Evolutionary conservation across 164 flowering plant genomes (phyloP), one percentile per base, ranked within the genome.

Genomic region (Kalanchoe fedtschenkoi): DNA sequence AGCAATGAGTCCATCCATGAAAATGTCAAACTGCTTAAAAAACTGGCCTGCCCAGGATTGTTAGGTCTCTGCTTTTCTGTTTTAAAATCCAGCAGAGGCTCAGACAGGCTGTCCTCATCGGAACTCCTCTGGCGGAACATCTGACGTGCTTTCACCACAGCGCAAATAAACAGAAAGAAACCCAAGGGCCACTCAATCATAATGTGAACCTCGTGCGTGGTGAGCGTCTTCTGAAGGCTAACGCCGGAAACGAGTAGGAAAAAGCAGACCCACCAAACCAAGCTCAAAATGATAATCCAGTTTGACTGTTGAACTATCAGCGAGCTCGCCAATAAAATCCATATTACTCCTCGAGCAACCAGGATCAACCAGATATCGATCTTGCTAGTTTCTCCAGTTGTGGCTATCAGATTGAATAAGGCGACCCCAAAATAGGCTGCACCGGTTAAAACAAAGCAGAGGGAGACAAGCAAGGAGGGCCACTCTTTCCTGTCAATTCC

Each of bases 1-100:
- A 91, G 81, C 65, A 91, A 76, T 46, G 89, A 79, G 60, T 78
- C 76, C 16, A 87, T 54, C 96, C 98, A 91, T 33, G 91, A 87
- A 74, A 91, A 91, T 30, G 77, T 72, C 69, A 89, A 42, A 29
- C 53, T 71, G 67, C 87, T 76, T 22, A 85, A 5, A 24, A 80
- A 73, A 61, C 75, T 62, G 6, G 80, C 72, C 13, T 68, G 66
- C 17, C 51, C 35, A 60, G 72, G 19, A 43, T 61, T 47, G 5
- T 62, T 58, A 10, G 56, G 26, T 56, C 0, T 35, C 21, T 51
- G 65, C 39, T 68, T 53, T 32, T 59, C 72, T 24, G 37, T 47
- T 38, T 68, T 65, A 29, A 66, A 66, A 6, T 3, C 62, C 30
- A 88, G 37, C 35, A 91, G 65, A 69, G 88, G 82, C 55, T 85